phyloP scores from a whole-genome alignment of 2,329 filamentous ascomycete genomes.

The Alternaria arborescens region DNA sequence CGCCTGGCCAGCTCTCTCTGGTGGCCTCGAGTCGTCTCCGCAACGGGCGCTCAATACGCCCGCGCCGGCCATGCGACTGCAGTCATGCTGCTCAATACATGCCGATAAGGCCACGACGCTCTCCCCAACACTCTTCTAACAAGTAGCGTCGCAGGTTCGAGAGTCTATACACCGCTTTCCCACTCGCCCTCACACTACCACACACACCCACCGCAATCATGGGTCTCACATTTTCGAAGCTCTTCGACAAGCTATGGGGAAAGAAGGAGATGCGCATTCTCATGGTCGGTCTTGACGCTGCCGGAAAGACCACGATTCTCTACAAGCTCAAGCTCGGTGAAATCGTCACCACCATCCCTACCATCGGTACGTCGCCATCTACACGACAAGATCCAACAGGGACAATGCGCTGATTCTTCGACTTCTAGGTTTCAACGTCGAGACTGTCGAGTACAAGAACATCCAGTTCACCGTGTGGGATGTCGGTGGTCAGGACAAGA shows the following conservation, averaged over 20 bases:
- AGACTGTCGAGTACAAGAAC: slow-evolving; percentile 99
- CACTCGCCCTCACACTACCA: slow-evolving; percentile 35
- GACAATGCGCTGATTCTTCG: slow-evolving; percentile 35
- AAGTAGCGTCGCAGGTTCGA: slow-evolving; percentile 43
- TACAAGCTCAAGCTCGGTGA: slow-evolving; percentile 99
- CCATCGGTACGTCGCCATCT: slow-evolving; percentile 69
- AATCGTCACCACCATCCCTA: slow-evolving; percentile 97
- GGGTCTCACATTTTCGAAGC: slow-evolving; percentile 93
- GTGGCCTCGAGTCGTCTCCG: slow-evolving; percentile 35
- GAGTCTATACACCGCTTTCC: slow-evolving; percentile 45
- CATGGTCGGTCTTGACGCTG: slow-evolving; percentile 97
- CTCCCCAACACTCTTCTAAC: slow-evolving; percentile 28
- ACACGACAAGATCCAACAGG: slow-evolving; percentile 3
- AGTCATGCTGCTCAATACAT: slow-evolving; percentile 14
- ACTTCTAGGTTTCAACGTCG: slow-evolving; percentile 84
- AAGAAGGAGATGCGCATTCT: slow-evolving; percentile 99
- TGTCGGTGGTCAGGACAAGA: slow-evolving; percentile 99
- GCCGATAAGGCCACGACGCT: slow-evolving; percentile 19
- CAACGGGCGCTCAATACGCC: slow-evolving; percentile 39
- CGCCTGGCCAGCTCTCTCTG: slow-evolving; percentile 26
- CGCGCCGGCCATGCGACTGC: slow-evolving; percentile 23
- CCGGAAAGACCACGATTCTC: slow-evolving; percentile 96
- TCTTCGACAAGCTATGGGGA: slow-evolving; percentile 98
- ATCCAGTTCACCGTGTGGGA: slow-evolving; percentile 99
- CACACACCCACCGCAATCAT: slow-evolving; percentile 69